Conservation (phyloP, 2,329 filamentous ascomycete species). For the Pestalotiopsis sp. region DNA sequence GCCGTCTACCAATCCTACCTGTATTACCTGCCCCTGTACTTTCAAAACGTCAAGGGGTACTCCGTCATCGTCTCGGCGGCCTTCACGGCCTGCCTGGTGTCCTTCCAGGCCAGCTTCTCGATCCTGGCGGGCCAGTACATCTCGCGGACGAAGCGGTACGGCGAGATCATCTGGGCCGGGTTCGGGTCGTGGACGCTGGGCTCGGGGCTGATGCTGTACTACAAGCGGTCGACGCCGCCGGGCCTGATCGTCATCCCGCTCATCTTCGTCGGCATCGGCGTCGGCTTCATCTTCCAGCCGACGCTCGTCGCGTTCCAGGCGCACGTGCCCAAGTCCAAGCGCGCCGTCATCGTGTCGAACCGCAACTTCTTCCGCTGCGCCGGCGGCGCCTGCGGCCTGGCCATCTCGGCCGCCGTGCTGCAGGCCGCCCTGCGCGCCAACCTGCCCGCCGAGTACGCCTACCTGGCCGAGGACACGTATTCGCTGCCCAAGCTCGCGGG, state of each 20-base stretch:
- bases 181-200: conserved; percentile 43
- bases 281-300: conserved; percentile 52
- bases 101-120: conserved; percentile 47
- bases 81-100: conserved; percentile 52
- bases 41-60: conserved; percentile 53
- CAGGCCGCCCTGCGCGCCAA: conserved; percentile 30
- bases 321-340: conserved; percentile 56
- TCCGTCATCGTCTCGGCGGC: conserved; percentile 48
- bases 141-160: conserved; percentile 57
- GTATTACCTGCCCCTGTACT: conserved; percentile 65
- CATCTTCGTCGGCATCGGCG: conserved; percentile 51
- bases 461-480: conserved; percentile 32
- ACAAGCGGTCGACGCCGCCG: conserved; percentile 43
- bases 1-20: conserved; percentile 60
- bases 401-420: conserved; percentile 55
- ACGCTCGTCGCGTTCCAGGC: conserved; percentile 60
- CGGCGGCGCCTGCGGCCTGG: conserved; percentile 61
- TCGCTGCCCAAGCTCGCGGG: conserved; percentile 22
- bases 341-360: conserved; percentile 64
- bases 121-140: conserved; percentile 60
- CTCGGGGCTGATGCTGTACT: conserved; percentile 53
- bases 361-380: conserved; percentile 65
- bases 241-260: conserved; percentile 54
- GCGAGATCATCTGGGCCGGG: conserved; percentile 55
- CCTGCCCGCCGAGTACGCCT: conserved; percentile 26